Conservation (phyloP, 2,329 filamentous ascomycete species). For the Curvularia sp. region DNA sequence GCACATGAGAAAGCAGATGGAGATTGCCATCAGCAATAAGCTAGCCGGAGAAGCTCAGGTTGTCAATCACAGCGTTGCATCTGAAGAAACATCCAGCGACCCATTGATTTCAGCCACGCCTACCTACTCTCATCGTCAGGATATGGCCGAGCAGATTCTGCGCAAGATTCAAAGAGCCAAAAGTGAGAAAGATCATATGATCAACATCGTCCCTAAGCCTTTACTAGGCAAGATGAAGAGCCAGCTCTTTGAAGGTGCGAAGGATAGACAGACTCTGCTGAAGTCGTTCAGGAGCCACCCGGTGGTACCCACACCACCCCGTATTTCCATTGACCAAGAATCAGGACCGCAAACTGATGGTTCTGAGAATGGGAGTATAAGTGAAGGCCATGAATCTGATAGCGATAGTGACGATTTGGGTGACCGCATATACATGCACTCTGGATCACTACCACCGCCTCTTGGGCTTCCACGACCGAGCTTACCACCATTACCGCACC, state of each 20-base stretch:
- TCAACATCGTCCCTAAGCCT: constrained; percentile 29
- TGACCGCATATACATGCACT: neutral
- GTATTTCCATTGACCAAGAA: neutral
- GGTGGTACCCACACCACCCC: neutral
- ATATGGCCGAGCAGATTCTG: constrained; percentile 19
- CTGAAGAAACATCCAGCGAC: constrained; percentile 22
- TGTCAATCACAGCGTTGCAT: constrained; percentile 18
- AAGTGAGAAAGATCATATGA: constrained; percentile 10
- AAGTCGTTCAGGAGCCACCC: neutral
- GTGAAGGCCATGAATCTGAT: constrained; percentile 8
- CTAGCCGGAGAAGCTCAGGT: constrained; percentile 36
- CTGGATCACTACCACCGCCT: neutral
- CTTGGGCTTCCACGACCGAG: constrained; percentile 2
- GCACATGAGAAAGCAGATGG: constrained; percentile 31
- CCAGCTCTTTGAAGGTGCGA: constrained; percentile 27
- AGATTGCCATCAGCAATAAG: constrained; percentile 38
- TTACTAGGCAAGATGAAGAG: constrained; percentile 33
- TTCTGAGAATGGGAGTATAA: constrained; percentile 7
- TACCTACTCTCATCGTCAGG: constrained; percentile 10
- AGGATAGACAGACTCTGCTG: constrained; percentile 6
- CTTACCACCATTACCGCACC: constrained; percentile 3
- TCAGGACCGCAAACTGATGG: neutral
- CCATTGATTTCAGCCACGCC: constrained; percentile 40
- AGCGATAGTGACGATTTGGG: constrained; percentile 5
- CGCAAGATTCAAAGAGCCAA: constrained; percentile 14